These are phyloP conservation scores for Sequoiadendron giganteum DNA, from an alignment of 75 land plant genomes.

Conservation along the genomic window DNA sequence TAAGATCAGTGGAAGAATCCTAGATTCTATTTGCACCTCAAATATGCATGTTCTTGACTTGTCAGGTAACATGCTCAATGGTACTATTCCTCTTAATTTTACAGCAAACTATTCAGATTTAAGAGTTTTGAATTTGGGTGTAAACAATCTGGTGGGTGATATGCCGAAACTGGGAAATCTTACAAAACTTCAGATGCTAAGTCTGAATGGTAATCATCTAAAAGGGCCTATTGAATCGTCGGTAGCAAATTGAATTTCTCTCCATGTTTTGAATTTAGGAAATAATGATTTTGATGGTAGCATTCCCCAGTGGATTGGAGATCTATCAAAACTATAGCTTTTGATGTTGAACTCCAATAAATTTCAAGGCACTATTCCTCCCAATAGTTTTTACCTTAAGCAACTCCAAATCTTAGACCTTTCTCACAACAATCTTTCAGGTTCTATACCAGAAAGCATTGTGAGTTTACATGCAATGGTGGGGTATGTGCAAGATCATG, in stretches of 20 bases:
- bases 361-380: constrained; percentile 36
- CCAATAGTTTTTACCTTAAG: constrained; percentile 5
- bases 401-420: constrained; percentile 51
- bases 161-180: neutral
- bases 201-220: constrained; percentile 30
- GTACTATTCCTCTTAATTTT: constrained; percentile 19
- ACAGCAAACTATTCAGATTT: neutral
- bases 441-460: constrained; percentile 29
- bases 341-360: constrained; percentile 34
- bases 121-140: neutral
- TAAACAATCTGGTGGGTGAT: neutral
- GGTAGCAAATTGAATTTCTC: constrained; percentile 19
- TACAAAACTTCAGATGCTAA: constrained; percentile 9
- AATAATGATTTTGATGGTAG: constrained; percentile 27
- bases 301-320: constrained; percentile 2
- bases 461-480: constrained; percentile 38
- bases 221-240: constrained; percentile 24
- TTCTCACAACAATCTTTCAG: constrained; percentile 60
- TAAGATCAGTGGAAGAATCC: constrained; percentile 35
- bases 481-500: no score
- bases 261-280: constrained; percentile 21
- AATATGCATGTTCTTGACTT: constrained; percentile 28
- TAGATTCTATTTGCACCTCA: constrained; percentile 7
- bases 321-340: constrained; percentile 6
- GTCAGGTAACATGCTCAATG: constrained; percentile 28